Evolutionary conservation across 306 rosid genomes (phyloP), one percentile per base, ranked within the genome.

Genomic region (Acacia crassicarpa): DNA sequence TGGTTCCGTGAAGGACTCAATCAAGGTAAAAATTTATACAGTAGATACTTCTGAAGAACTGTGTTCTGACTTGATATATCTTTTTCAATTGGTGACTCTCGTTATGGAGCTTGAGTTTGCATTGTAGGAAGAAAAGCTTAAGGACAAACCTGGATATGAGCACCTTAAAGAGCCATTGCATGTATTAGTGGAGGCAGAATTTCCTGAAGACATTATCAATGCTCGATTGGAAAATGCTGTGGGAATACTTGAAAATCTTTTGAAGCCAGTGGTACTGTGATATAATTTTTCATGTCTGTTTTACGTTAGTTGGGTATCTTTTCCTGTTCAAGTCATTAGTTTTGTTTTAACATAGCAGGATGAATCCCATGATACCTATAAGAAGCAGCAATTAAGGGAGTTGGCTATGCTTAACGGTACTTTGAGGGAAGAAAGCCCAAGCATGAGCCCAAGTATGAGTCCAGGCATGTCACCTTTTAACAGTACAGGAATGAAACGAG

Each of bases 381-480:
- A 94, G 93, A 94, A 94, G 86, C 97, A 94, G 38, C 98, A 92
- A 78, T 80, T 94, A 71, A 89, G 93, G 83, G 98, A 94, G 78
- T 85, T 94, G 84, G 97, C 98, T 56, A 75, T 94, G 95, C 85
- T 92, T 46, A 94, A 92, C 63, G 98, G 98, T 48, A 94, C 98
- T 62, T 81, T 94, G 78, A 91, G 98, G 90, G 98, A 94, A 76
- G 98, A 91, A 88, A 94, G 98, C 83, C 98, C 95, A 1, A 92
- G 98, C 77, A 94, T 94, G 97, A 93, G 97, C 84, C 94, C 94
- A 0, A 90, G 94, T 30, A 88, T 88, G 91, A 91, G 95, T 76
- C 98, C 98, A 3, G 92, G 94, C 85, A 88, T 94, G 98, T 94
- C 97, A 1, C 97, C 98, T 17, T 94, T 94, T 78, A 92, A 91